Percentiles rank a stretch among this genome's conserved stretches.
These are phyloP conservation scores for Aegilops umbellulata DNA, from an alignment of 176 grass and related monocot genomes.

Conservation along the genomic window DNA sequence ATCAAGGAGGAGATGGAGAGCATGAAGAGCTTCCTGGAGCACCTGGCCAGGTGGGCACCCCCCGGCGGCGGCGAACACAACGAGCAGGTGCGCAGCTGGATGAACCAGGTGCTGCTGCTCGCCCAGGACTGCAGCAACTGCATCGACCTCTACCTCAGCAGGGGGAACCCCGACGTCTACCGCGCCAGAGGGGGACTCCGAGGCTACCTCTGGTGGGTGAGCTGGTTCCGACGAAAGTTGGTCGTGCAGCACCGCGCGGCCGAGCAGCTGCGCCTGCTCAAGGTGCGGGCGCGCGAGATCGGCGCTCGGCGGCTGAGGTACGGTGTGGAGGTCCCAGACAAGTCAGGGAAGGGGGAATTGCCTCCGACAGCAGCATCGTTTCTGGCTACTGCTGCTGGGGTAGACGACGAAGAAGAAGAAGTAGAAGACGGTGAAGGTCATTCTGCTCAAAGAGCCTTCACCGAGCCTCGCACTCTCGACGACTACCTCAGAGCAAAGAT, in stretches of 20 bases:
- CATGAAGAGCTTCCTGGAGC: neutral
- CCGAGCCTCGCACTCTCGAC: neutral
- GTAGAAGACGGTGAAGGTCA: neutral
- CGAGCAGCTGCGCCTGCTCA: neutral
- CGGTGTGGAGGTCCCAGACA: neutral
- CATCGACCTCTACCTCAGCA: neutral
- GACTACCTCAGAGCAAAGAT: neutral
- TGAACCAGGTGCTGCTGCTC: slow-evolving; percentile 12
- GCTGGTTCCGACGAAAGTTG: neutral
- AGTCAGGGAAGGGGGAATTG: neutral
- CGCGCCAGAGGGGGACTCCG: neutral
- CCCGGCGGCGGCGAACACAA: neutral
- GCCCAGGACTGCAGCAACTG: slow-evolving; percentile 8
- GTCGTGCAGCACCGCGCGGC: neutral
- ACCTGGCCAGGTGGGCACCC: neutral
- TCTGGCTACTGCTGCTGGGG: neutral
- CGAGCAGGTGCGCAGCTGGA: slow-evolving; percentile 4
- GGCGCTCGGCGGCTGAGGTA: neutral
- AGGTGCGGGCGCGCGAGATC: neutral
- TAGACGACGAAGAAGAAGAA: neutral
- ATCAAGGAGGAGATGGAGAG: slow-evolving; percentile 7
- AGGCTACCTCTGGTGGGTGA: slow-evolving; percentile 3
- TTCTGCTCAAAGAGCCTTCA: neutral
- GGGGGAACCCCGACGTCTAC: neutral
- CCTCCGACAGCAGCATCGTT: neutral